Evolutionary conservation across 768 basidiomycete species (phyloP), one percentile per base, ranked within the genome.

Genomic region (Leccinum rimulosum): DNA sequence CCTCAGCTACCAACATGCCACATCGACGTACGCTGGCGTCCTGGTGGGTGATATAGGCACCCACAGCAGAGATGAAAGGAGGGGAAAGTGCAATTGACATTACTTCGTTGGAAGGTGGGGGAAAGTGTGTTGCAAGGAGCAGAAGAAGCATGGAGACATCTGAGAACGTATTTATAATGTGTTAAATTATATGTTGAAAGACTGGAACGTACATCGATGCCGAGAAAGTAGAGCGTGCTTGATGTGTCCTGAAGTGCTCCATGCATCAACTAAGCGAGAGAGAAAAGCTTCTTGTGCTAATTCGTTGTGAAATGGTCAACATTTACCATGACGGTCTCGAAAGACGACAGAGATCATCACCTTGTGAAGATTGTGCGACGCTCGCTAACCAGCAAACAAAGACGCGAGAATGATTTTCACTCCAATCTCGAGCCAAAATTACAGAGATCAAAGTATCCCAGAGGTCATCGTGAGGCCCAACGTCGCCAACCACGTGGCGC

Each of bases 1-100:
- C 77, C 73, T 99, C 96, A 1, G 91, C 96, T 1, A 84, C 86
- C 35, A 98, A 81, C 94, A 99, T 96, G 3, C 97, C 97, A 64
- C 93, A 90, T 27, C 87, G 82, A 4, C 96, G 87, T 19, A 97
- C 81, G 4, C 85, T 79, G 1, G 78, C 74, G 55, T 96, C 93
- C 6, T 86, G 74, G 72, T 96, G 93, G 1, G 80, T 80, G 49
- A 99, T 84, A 67, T 97, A 98, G 6, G 74, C 73, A 6, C 87
- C 83, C 50, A 97, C 79, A 12, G 84, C 84, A 22, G 77, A 75
- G 61, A 98, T 80, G 67, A 98, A 88, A 1, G 76, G 58, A 5
- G 85, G 76, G 12, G 83, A 85, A 31, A 81, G 71, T 3, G 84
- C 79, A 4, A 89, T 71, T 9, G 75, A 72, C 35, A 73, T 66